phyloP scores from a whole-genome alignment of 2,329 filamentous ascomycete species.

The Teratosphaeriaceae sp. region DNA sequence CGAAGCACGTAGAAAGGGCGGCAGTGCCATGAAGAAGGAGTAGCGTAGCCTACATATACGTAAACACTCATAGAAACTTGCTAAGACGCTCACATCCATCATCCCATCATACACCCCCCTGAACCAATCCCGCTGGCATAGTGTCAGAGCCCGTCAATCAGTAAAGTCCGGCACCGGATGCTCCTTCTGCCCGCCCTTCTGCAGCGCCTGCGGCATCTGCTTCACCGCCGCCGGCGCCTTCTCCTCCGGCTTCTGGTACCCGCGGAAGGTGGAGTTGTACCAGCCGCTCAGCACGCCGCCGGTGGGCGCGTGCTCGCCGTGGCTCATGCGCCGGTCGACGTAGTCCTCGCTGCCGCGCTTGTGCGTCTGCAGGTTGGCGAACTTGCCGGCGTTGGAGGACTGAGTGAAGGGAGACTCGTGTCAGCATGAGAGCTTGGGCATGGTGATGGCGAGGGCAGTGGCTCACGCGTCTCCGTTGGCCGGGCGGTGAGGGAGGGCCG shows the following conservation, averaged over 20 bases:
- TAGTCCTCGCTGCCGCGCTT: conserved; percentile 30
- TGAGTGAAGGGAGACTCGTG: conserved; percentile 5
- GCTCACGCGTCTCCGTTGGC: conserved; percentile 11
- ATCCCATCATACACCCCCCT: too few species aligned
- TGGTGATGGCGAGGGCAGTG: too few species aligned
- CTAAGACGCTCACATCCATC: too few species aligned
- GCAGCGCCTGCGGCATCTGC: not conserved
- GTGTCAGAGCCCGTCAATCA: too few species aligned
- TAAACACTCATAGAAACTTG: too few species aligned
- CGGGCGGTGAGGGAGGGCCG: conserved; percentile 4
- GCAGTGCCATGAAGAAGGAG: too few species aligned
- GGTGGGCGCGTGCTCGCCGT: conserved; percentile 14
- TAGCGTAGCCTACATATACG: too few species aligned
- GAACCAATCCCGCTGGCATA: too few species aligned
- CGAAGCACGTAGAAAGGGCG: too few species aligned
- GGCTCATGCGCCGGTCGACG: conserved; percentile 22
- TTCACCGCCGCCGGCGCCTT: conserved; percentile 6
- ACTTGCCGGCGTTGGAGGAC: conserved; percentile 17
- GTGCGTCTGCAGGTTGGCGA: conserved; percentile 21
- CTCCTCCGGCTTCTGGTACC: conserved; percentile 12
- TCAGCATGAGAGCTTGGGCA: too few species aligned
- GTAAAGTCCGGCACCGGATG: not conserved
- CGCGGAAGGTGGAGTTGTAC: conserved; percentile 26
- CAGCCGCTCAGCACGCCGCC: conserved; percentile 20
- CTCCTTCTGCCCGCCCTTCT: conserved; percentile 1